Evolutionary conservation across 495 filamentous ascomycete genomes (phyloP).

Genomic region (Trichoderma asperelloides): DNA sequence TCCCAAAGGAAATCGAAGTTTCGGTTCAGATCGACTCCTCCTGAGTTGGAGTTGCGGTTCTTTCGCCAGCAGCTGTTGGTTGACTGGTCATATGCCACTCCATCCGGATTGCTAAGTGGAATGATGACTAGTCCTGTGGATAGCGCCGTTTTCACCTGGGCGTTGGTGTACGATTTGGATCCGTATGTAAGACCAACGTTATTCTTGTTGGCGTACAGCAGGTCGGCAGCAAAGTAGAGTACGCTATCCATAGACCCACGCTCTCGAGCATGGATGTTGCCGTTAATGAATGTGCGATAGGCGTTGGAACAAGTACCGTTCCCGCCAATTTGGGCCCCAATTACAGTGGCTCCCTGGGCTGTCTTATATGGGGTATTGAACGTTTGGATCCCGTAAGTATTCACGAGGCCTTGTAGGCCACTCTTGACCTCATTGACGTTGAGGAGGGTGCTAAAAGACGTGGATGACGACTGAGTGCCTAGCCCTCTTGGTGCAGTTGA

Average conservation of each 20-base stretch:
- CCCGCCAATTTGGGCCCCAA: not conserved
- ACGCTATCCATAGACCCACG: conserved; percentile 27
- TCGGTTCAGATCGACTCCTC: conserved; percentile 31
- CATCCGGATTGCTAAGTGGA: conserved; percentile 33
- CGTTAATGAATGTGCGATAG: not conserved
- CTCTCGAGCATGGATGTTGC: conserved; percentile 27
- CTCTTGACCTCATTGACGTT: not conserved
- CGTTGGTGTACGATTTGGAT: conserved; percentile 27
- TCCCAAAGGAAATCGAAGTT: conserved; percentile 34
- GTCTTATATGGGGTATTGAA: not conserved
- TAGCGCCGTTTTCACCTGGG: conserved; percentile 28
- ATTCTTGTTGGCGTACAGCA: conserved; percentile 27
- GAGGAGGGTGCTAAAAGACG: not conserved
- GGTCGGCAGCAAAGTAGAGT: conserved; percentile 29
- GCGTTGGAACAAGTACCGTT: not conserved
- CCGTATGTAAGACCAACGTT: conserved; percentile 30
- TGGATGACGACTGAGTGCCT: not conserved
- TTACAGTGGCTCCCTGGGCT: not conserved
- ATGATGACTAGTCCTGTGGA: conserved; percentile 30
- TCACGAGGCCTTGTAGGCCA: not conserved
- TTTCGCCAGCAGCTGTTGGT: conserved; percentile 30
- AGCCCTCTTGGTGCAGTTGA: not conserved
- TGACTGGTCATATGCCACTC: conserved; percentile 28
- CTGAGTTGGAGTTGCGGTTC: conserved; percentile 25
- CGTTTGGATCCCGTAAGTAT: not conserved